Evolutionary conservation across 129 eudicot species (phyloP).

Genomic region (Tagetes erecta): DNA sequence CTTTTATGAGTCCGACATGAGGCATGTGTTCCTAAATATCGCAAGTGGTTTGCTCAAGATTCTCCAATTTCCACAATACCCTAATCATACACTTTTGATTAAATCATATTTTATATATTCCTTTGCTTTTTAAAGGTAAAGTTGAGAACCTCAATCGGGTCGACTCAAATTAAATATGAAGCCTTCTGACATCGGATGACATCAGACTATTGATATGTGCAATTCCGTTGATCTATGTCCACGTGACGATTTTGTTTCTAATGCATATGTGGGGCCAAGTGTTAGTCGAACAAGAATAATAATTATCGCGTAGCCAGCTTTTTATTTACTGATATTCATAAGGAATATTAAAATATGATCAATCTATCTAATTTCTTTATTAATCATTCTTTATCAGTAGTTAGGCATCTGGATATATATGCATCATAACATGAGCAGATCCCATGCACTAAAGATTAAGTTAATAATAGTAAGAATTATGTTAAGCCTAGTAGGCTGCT

Average conservation of each 20-base stretch:
- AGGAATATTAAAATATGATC: not conserved
- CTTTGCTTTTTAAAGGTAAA: slow-evolving; percentile 14
- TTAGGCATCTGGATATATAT: not conserved
- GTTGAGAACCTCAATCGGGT: not conserved
- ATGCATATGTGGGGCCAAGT: not conserved
- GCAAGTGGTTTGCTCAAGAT: slow-evolving; percentile 26
- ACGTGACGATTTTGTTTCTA: slow-evolving; percentile 17
- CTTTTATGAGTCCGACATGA: slow-evolving; percentile 16
- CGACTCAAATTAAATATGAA: not conserved
- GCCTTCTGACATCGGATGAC: not conserved
- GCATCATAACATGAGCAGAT: not conserved
- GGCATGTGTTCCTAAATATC: slow-evolving; percentile 25
- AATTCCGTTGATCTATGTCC: not conserved
- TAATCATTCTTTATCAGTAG: not conserved
- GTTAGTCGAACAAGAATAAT: slow-evolving; percentile 23
- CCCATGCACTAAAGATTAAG: not conserved
- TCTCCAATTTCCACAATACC: slow-evolving; percentile 17
- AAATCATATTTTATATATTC: slow-evolving; percentile 9
- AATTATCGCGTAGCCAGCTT: not conserved
- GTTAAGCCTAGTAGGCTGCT: no score
- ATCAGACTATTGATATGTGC: no score
- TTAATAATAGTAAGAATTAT: not conserved
- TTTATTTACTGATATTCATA: not conserved
- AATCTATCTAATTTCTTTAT: not conserved
- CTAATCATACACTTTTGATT: slow-evolving; percentile 5